phyloP scores from a whole-genome alignment of 1,139 yeast genomes.

The Pichia sp. region DNA sequence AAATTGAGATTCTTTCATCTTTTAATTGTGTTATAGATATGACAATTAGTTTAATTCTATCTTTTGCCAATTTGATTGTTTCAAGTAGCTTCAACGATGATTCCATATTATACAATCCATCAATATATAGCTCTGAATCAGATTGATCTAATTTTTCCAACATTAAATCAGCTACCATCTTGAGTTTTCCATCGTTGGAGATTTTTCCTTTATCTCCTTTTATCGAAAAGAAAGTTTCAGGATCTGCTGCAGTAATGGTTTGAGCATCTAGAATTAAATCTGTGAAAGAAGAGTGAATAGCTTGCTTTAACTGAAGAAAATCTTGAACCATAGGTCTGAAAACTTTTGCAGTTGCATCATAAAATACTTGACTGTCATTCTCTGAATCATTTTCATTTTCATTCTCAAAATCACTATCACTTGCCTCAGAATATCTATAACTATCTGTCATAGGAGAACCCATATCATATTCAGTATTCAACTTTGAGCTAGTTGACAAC shows the following conservation, averaged over 20 bases:
- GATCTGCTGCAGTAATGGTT: constrained; percentile 62
- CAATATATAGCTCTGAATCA: constrained; percentile 36
- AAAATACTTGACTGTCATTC: constrained; percentile 23
- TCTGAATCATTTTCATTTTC: constrained; percentile 12
- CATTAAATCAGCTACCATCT: constrained; percentile 6
- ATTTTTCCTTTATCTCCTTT: constrained; percentile 35
- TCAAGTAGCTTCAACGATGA: constrained; percentile 40
- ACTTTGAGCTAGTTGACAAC: neutral
- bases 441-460: neutral
- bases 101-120: constrained; percentile 42
- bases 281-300: constrained; percentile 56
- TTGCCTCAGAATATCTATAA: neutral
- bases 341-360: constrained; percentile 27
- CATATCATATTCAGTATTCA: neutral
- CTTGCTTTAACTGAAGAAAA: constrained; percentile 69
- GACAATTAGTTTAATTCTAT: constrained; percentile 39
- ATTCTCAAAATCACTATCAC: constrained; percentile 9
- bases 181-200: constrained; percentile 1
- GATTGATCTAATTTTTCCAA: constrained; percentile 8
- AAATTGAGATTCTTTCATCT: constrained; percentile 61
- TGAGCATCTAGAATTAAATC: constrained; percentile 64
- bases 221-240: constrained; percentile 61
- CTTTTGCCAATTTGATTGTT: constrained; percentile 40
- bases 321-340: constrained; percentile 61
- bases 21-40: constrained; percentile 48